These are phyloP conservation scores for Leptodermis oblonga DNA, from an alignment of 257 asterid species.

Conservation along the genomic window DNA sequence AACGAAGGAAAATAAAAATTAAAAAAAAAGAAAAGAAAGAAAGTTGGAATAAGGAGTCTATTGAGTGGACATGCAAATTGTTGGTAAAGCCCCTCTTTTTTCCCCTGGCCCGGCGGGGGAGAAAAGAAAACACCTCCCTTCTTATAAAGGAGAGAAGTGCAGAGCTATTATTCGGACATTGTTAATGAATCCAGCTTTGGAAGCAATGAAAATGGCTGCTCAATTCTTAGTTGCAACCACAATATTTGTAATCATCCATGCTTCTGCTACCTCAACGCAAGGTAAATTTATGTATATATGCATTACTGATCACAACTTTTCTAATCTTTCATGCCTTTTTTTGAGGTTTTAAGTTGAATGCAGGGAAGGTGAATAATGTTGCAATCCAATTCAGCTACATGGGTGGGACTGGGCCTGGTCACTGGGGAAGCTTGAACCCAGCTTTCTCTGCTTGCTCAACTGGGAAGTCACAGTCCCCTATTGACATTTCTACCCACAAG, in stretches of 20 bases:
- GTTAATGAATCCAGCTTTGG: neutral
- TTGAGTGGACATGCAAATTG: too few relatives aligned
- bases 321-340: too few relatives aligned
- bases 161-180: neutral
- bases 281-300: too few relatives aligned
- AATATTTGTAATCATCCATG: neutral
- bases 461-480: constrained; percentile 73
- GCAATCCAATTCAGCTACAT: constrained; percentile 48
- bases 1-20: too few relatives aligned
- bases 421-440: constrained; percentile 68
- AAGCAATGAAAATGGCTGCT: constrained; percentile 1
- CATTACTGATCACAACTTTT: too few relatives aligned
- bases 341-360: too few relatives aligned
- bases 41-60: too few relatives aligned
- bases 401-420: constrained; percentile 66
- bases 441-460: constrained; percentile 57
- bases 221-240: neutral
- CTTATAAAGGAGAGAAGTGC: neutral
- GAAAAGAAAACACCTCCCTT: neutral
- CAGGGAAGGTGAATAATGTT: constrained; percentile 8
- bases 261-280: constrained; percentile 20
- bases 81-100: too few relatives aligned
- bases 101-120: too few relatives aligned
- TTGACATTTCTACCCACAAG: constrained; percentile 39
- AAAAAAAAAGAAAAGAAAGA: too few relatives aligned